Evolutionary conservation across 192 early-diverging fungal species (phyloP), one percentile per base, ranked within the genome.

Genomic region (Kappamyces sp.): DNA sequence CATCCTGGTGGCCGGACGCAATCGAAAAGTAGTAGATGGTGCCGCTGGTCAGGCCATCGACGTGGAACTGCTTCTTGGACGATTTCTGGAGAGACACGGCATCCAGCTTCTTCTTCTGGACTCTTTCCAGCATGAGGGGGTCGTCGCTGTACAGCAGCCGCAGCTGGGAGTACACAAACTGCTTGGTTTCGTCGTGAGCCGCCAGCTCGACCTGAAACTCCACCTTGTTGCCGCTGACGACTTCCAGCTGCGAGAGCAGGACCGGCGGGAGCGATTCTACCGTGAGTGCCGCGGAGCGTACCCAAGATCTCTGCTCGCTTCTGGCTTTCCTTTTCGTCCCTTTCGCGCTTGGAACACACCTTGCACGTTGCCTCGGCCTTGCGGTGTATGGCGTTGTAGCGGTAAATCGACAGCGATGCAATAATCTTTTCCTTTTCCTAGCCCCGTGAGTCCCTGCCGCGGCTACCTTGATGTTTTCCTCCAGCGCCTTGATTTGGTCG

Each of bases 361-460:
- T 75, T 77, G 54, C 80, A 80, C 5, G 62, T 60, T 3, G 49
- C 29, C 2, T 77, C 73, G 42, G 15, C 9, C 37, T 76, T 78
- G 12, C 69, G 55, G 49, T 83, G 80, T n/a, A 83, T 65, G 6
- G 80, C 80, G 49, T 80, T 80, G 68, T 78, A 74, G 7, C 77
- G 66, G 60, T 83, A 80, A 7, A 83, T 83, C 32, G 79, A 79
- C 8, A 83, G 57, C 1, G 76, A 79, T 4, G 74, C 70, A 36
- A 83, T 80, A 47, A 73, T 70, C 47, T 81, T 80, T 29, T 83
- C 80, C 47, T 60, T 75, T 12, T 83, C 80, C 78, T 83, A 45
- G 11, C 5, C 7, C 39, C 1, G 29, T 37, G 22, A 22, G 22
- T 22, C 22, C 22, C 22, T 3, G 32, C 2, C 30, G 38, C 11